Evolutionary conservation across 108 stramenopile species (phyloP).

Genomic region (Mediolabrus comicus): DNA sequence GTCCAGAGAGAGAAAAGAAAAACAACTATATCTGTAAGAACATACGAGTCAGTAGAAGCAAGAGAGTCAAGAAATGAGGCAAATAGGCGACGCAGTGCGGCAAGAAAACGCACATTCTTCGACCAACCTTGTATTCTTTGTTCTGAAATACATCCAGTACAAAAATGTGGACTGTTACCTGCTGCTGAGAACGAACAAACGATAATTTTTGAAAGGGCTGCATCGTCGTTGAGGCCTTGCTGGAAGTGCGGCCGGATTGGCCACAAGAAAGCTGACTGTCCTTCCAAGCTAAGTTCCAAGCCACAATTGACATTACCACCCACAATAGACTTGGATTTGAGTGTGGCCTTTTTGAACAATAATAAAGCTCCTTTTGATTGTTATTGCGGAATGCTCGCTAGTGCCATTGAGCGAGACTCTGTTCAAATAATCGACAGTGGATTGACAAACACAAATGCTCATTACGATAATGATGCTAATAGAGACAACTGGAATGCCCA

Average conservation of each 20-base stretch:
- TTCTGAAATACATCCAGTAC: constrained; percentile 32
- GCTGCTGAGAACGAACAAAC: constrained; percentile 19
- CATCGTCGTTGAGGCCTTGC: constrained; percentile 42
- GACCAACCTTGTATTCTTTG: constrained; percentile 51
- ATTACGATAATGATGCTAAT: constrained; percentile 38
- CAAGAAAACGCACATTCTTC: constrained; percentile 11
- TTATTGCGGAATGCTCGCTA: constrained; percentile 53
- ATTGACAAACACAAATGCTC: constrained; percentile 37
- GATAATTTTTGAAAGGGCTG: constrained; percentile 27
- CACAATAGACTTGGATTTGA: constrained; percentile 45
- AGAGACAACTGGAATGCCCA: constrained; percentile 61
- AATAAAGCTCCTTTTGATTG: constrained; percentile 37
- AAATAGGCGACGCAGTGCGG: constrained; percentile 20
- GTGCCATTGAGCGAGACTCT: constrained; percentile 34
- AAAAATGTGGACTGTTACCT: constrained; percentile 39
- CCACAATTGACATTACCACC: constrained; percentile 42
- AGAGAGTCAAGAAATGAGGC: constrained; percentile 35
- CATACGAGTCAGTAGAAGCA: constrained; percentile 39
- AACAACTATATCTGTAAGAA: constrained; percentile 1
- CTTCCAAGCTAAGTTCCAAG: constrained; percentile 11
- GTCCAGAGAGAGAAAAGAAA: neutral
- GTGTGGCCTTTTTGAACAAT: constrained; percentile 25
- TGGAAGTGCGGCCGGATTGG: constrained; percentile 64
- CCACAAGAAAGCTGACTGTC: constrained; percentile 52
- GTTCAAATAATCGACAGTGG: constrained; percentile 45